These are phyloP conservation scores for Hemisphaericaspora xylanilytica DNA, from an alignment of 1,139 yeast genomes.

Conservation along the genomic window DNA sequence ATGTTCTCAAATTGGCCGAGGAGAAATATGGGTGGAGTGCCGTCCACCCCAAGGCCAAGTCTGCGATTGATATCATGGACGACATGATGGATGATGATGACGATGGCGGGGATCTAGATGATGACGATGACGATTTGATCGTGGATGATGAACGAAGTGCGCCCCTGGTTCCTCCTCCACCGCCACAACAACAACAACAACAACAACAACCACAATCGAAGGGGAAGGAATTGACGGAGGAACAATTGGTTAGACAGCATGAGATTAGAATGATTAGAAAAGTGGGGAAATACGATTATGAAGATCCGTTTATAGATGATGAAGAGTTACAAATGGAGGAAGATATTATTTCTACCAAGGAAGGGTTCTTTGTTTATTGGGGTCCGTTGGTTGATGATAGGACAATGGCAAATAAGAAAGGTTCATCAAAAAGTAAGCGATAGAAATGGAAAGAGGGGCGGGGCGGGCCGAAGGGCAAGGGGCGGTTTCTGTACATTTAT, in stretches of 20 bases:
- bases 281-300: slow-evolving; percentile 86
- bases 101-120: slow-evolving; percentile 60
- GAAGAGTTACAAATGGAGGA: slow-evolving; percentile 91
- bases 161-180: slow-evolving; percentile 21
- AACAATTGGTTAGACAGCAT: slow-evolving; percentile 43
- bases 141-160: slow-evolving; percentile 32
- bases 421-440: slow-evolving; percentile 9
- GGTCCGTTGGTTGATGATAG: slow-evolving; percentile 84
- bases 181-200: slow-evolving; percentile 5
- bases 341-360: slow-evolving; percentile 86
- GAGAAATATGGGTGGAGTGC: slow-evolving; percentile 81
- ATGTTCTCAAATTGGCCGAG: slow-evolving; percentile 76
- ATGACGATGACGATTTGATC: slow-evolving; percentile 42
- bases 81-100: slow-evolving; percentile 61
- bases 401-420: slow-evolving; percentile 16
- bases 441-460: too few species aligned
- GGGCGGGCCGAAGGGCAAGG: too few species aligned
- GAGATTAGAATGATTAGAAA: slow-evolving; percentile 56
- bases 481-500: background rate
- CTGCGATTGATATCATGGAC: slow-evolving; percentile 59
- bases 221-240: slow-evolving; percentile 46
- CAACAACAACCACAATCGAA: slow-evolving; percentile 14
- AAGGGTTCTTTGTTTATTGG: slow-evolving; percentile 94
- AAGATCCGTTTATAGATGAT: slow-evolving; percentile 97
- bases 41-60: slow-evolving; percentile 66